phyloP scores from a whole-genome alignment of 306 rosid species.

The Corylus avellana region DNA sequence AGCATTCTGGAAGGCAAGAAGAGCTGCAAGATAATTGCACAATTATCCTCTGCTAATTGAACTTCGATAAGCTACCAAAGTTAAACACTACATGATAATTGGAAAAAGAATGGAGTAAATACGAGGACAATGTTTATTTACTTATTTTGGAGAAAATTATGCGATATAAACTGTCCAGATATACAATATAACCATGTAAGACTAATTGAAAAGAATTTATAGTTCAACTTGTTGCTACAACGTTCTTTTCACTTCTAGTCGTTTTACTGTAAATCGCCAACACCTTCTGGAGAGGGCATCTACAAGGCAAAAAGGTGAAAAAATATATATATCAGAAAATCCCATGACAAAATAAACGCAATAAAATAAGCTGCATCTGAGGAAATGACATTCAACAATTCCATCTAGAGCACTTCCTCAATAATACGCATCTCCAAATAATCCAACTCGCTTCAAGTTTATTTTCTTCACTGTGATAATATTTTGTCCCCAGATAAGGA shows the following conservation, averaged over 20 bases:
- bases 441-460: neutral
- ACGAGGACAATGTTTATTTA: neutral
- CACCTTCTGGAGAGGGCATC: slow-evolving; percentile 16
- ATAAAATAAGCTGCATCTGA: neutral
- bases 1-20: too few relatives aligned
- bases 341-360: neutral
- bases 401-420: neutral
- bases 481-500: neutral
- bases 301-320: slow-evolving; percentile 1
- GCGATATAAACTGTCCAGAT: neutral
- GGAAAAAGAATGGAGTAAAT: too few relatives aligned
- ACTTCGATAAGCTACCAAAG: neutral
- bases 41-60: neutral
- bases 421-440: neutral
- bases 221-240: neutral
- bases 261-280: slow-evolving; percentile 8
- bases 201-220: neutral
- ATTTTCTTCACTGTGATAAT: neutral
- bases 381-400: neutral
- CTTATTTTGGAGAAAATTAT: neutral
- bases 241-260: neutral
- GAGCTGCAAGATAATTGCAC: too few relatives aligned
- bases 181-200: neutral
- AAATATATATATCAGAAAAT: neutral
- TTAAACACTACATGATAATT: neutral